Conservation (phyloP, 768 basidiomycete species). For the Mycena floridula region DNA sequence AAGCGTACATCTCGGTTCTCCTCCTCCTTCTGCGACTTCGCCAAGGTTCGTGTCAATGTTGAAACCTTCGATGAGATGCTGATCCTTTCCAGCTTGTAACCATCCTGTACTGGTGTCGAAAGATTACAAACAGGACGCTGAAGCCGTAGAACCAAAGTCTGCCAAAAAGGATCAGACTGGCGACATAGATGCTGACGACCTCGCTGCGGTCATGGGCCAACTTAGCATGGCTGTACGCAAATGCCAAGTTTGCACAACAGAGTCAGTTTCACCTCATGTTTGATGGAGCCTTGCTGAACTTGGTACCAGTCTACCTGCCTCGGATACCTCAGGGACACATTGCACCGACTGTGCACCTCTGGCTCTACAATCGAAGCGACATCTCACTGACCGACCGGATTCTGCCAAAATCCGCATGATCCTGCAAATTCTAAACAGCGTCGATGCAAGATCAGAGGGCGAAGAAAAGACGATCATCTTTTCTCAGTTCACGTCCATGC, state of each 20-base stretch:
- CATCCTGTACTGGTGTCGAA: slow-evolving; percentile 80
- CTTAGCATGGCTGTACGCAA: slow-evolving; percentile 58
- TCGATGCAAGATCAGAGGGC: slow-evolving; percentile 49
- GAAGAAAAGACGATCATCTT: slow-evolving; percentile 95
- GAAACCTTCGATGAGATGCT: background rate
- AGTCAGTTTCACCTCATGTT: slow-evolving; percentile 36
- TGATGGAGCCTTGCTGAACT: background rate
- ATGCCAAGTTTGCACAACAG: slow-evolving; percentile 72
- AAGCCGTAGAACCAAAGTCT: slow-evolving; percentile 66
- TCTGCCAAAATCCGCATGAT: slow-evolving; percentile 91
- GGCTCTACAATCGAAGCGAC: slow-evolving; percentile 39
- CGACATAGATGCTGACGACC: slow-evolving; percentile 16
- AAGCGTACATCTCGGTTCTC: slow-evolving; percentile 66
- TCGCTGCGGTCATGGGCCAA: slow-evolving; percentile 67
- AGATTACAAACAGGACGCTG: slow-evolving; percentile 66
- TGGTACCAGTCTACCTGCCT: background rate
- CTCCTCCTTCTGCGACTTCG: slow-evolving; percentile 75
- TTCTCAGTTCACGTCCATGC: slow-evolving; percentile 86
- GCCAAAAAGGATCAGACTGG: slow-evolving; percentile 43
- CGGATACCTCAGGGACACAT: slow-evolving; percentile 22
- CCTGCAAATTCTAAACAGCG: slow-evolving; percentile 60
- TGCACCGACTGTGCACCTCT: slow-evolving; percentile 58
- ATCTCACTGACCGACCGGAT: slow-evolving; percentile 50
- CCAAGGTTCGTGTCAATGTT: too few species aligned
- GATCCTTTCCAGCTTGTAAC: slow-evolving; percentile 63